These are phyloP conservation scores for Xylaria venustula DNA, from an alignment of 495 filamentous ascomycete species.

Conservation along the genomic window DNA sequence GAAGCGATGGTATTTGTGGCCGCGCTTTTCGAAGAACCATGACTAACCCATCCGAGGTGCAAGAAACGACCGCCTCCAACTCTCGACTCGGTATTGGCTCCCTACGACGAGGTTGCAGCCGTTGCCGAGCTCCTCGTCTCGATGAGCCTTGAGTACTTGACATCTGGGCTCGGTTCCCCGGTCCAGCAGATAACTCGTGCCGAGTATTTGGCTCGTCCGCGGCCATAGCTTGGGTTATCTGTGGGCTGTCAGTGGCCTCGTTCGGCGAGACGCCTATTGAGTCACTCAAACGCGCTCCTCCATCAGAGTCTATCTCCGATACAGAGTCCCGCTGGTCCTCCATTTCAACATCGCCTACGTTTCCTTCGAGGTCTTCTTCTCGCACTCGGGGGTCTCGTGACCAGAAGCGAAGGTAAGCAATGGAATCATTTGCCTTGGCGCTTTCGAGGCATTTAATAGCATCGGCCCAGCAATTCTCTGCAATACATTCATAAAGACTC, in stretches of 20 bases:
- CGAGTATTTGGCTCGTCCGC: not conserved
- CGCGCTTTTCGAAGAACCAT: conserved; percentile 77
- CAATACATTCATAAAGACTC: conserved; percentile 80
- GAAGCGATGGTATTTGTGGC: conserved; percentile 61
- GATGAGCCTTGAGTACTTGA: conserved; percentile 3
- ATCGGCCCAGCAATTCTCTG: conserved; percentile 70
- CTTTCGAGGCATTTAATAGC: conserved; percentile 76
- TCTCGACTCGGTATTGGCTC: conserved; percentile 50
- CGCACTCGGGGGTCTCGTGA: conserved; percentile 67
- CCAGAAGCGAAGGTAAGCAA: conserved; percentile 90
- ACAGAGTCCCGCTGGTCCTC: conserved; percentile 29
- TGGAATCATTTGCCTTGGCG: conserved; percentile 90
- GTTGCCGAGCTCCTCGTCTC: not conserved
- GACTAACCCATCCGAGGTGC: conserved; percentile 84
- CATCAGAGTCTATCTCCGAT: conserved; percentile 27
- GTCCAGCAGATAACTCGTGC: not conserved
- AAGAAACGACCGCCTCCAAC: conserved; percentile 85
- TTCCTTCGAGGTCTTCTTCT: conserved; percentile 30
- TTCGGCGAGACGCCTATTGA: conserved; percentile 37
- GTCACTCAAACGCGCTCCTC: conserved; percentile 12
- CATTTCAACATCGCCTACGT: conserved; percentile 34
- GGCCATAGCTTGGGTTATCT: not conserved
- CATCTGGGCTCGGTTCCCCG: not conserved
- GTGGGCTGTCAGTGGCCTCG: conserved; percentile 3
- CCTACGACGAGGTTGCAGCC: conserved; percentile 8